Percentiles rank a stretch among this genome's conserved stretches.
phyloP scores from a whole-genome alignment of 345 rosid species.

The Moricandia arvensis region DNA sequence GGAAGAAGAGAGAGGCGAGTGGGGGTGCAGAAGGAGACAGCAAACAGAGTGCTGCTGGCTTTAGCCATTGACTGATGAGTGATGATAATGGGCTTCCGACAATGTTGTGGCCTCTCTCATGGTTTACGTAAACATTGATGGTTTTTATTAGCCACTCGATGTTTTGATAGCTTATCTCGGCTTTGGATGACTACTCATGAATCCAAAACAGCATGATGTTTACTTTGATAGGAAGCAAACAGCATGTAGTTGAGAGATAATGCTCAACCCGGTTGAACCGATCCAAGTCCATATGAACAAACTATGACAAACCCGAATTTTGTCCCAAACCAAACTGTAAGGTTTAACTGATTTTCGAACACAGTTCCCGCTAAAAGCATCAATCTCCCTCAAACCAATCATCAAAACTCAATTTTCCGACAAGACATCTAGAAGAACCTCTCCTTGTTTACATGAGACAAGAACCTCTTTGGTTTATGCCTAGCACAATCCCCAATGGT shows the following conservation, averaged over 20 bases:
- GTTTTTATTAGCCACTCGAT: constrained; percentile 31
- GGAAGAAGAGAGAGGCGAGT: constrained; percentile 36
- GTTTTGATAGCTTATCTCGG: constrained; percentile 11
- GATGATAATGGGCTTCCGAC: constrained; percentile 26
- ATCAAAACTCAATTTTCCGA: constrained; percentile 25
- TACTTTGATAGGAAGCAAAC: not conserved
- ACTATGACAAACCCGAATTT: not conserved
- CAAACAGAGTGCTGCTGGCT: constrained; percentile 24
- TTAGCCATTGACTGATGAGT: constrained; percentile 51
- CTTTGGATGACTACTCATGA: constrained; percentile 18
- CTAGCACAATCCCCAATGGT: constrained; percentile 38
- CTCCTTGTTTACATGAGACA: constrained; percentile 7
- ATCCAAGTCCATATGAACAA: not conserved
- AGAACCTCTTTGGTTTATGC: constrained; percentile 28
- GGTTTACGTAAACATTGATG: constrained; percentile 10
- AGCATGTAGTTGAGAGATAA: not conserved
- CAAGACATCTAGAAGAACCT: constrained; percentile 10
- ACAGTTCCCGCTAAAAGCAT: constrained; percentile 32
- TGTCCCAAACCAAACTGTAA: not conserved
- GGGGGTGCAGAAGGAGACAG: constrained; percentile 38
- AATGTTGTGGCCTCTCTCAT: constrained; percentile 22
- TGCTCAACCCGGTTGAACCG: not conserved
- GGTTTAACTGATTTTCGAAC: constrained; percentile 10
- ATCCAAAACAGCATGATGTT: not conserved
- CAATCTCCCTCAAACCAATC: constrained; percentile 22